A percentile compares a stretch with the other conserved stretches of the same genome.
Conservation (phyloP, 2,329 filamentous ascomycete genomes). For the Penicillium sp. region DNA sequence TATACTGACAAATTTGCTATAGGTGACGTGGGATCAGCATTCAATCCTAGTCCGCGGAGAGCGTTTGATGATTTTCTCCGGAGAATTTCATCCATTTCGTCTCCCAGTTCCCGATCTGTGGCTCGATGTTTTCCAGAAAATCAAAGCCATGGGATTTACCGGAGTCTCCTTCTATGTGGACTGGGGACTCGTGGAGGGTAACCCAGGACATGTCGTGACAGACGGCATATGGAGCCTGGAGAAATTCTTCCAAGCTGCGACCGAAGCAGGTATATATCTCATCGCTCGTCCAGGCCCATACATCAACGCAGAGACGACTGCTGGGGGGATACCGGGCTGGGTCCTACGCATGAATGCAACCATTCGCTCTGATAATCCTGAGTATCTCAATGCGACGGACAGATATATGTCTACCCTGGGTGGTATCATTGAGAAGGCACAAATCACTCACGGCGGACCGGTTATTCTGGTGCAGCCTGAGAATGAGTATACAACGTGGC, state of each 20-base stretch:
- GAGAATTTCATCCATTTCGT: slow-evolving; percentile 69
- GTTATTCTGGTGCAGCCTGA: slow-evolving; percentile 76
- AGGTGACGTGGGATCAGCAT: slow-evolving; percentile 16
- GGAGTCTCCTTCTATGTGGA: slow-evolving; percentile 65
- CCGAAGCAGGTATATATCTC: slow-evolving; percentile 58
- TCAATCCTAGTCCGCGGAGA: slow-evolving; percentile 57
- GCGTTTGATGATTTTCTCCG: slow-evolving; percentile 67
- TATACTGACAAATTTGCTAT: neutral
- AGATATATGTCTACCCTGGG: slow-evolving; percentile 55
- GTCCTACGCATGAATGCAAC: slow-evolving; percentile 64
- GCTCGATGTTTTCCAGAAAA: slow-evolving; percentile 76
- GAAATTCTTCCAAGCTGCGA: slow-evolving; percentile 35
- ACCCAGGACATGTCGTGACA: slow-evolving; percentile 64
- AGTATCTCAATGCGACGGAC: slow-evolving; percentile 62
- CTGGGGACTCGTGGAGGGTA: slow-evolving; percentile 56
- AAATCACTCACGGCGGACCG: slow-evolving; percentile 78
- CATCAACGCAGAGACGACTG: slow-evolving; percentile 73
- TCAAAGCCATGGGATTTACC: slow-evolving; percentile 75
- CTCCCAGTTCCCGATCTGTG: slow-evolving; percentile 62
- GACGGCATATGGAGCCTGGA: slow-evolving; percentile 68
- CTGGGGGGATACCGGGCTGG: slow-evolving; percentile 79
- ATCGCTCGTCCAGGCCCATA: slow-evolving; percentile 70
- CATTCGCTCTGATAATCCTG: slow-evolving; percentile 45
- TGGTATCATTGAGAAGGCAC: slow-evolving; percentile 49
- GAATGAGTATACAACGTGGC: slow-evolving; percentile 67